Base-by-base conservation (phyloP, 768 basidiomycete genomes). In the Trametes punicea region DNA sequence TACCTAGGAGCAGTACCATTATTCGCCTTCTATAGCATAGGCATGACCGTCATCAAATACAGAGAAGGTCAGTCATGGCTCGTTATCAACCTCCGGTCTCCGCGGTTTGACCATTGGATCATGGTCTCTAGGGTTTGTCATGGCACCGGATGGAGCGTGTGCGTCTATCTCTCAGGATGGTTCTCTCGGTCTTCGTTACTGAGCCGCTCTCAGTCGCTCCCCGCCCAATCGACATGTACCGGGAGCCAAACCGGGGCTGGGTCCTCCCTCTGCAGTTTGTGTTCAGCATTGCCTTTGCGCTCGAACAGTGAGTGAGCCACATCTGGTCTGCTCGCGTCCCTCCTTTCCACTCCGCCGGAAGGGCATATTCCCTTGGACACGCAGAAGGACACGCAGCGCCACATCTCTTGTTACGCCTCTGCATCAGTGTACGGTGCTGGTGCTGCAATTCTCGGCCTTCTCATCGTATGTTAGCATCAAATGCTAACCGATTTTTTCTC, bases 1-100 rank as follows among this genome's bases (percentile, higher is more conserved):
- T 91, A 90, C 67, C 71, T 90, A n/a, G 78, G 74, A 10, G 81
- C 85, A 1, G 76, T 91, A 23, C 84, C 83, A 39, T 72, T 88
- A 20, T 75, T 90, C 45, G 77, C 86, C 41, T 62, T 83, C 18
- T 92, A 87, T 68, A 77, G 79, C 50, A 73, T 87, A 8, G 74
- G 79, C 7, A 82, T 85, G 68, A 77, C 87, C 0, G 70, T 73
- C 2, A 66, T 92, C 52, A 91, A 92, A 71, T 89, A 84, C 65
- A 74, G 76, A 67, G 87, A 90, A 78, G 89, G 89, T 84, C 52
- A 38, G 75, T 56, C 46, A 46, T 21, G 67, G n/a, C 60, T 42
- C 56, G 25, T 64, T 18, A 27, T 55, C 11, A 46, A 51, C 9
- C 7, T 58, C 27, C 30, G 47, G 4, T 57, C 11, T 65, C 15